These are phyloP conservation scores for Starmerella tilneyi DNA, from an alignment of 805 yeast species.

Conservation along the genomic window DNA sequence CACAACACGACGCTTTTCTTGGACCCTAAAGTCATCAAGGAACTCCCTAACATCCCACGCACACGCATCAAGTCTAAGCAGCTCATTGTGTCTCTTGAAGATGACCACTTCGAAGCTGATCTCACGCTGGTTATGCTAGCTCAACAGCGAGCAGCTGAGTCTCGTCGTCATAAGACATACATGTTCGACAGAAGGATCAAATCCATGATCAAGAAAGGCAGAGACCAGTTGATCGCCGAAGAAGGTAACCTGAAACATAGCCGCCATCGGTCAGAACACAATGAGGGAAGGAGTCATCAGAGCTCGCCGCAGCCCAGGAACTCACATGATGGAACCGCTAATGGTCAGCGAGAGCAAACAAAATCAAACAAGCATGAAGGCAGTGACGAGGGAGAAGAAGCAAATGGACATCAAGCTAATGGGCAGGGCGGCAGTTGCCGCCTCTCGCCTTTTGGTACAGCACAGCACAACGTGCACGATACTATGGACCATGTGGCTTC, in stretches of 20 bases:
- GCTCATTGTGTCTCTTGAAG: conserved; percentile 60
- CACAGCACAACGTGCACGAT: not conserved
- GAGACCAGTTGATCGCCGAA: conserved; percentile 1
- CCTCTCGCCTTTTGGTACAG: not conserved
- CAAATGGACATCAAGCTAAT: too few relatives aligned
- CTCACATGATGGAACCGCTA: not conserved
- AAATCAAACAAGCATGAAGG: not conserved
- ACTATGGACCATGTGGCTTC: not conserved
- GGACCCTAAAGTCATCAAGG: conserved; percentile 26
- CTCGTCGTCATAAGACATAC: conserved; percentile 13
- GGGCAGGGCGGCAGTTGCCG: too few relatives aligned
- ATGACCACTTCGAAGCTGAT: conserved; percentile 81
- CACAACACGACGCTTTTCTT: conserved; percentile 23
- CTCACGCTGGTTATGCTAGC: conserved; percentile 53
- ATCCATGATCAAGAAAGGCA: conserved; percentile 10
- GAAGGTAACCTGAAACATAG: not conserved
- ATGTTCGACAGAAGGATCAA: conserved; percentile 19
- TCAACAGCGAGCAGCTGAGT: conserved; percentile 36
- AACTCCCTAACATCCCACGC: conserved; percentile 33
- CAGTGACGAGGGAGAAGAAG: not conserved
- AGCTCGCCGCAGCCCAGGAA: not conserved
- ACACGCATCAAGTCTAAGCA: conserved; percentile 46
- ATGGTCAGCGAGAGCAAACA: too few relatives aligned
- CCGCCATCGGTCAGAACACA: not conserved
- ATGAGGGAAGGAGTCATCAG: too few relatives aligned